phyloP scores from a whole-genome alignment of 306 rosid genomes.

The Begonia loranthoides region DNA sequence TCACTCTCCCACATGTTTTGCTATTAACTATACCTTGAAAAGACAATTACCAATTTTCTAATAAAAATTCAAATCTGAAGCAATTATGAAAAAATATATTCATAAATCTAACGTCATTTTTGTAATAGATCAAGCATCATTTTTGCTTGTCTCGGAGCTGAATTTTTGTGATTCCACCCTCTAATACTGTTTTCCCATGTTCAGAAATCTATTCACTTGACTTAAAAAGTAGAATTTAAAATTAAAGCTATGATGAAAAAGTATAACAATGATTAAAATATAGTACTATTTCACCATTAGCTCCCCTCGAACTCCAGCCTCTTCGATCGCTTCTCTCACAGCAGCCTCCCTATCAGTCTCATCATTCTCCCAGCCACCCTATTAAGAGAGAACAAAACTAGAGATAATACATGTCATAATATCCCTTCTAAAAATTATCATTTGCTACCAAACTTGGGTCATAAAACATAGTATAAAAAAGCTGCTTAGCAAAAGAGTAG shows the following conservation, averaged over 20 bases:
- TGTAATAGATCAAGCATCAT: not conserved
- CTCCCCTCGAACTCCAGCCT: constrained; percentile 53
- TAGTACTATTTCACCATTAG: constrained; percentile 28
- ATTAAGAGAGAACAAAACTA: not conserved
- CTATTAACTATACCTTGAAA: too few species aligned
- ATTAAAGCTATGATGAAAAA: not conserved
- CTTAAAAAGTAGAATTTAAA: not conserved
- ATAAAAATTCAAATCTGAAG: too few species aligned
- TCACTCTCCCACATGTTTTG: too few species aligned
- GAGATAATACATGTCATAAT: not conserved
- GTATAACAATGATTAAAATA: not conserved
- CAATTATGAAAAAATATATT: too few species aligned
- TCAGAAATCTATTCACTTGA: too few species aligned
- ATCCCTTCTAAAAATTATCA: not conserved
- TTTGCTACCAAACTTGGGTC: too few species aligned
- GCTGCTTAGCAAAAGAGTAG: too few species aligned
- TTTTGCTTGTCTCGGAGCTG: not conserved
- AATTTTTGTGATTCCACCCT: too few species aligned
- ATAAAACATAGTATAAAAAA: too few species aligned
- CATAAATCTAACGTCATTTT: too few species aligned
- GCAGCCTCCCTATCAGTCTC: constrained; percentile 48
- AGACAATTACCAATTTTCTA: too few species aligned
- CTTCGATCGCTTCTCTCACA: constrained; percentile 40
- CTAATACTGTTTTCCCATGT: too few species aligned
- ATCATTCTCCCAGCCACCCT: constrained; percentile 65